Conservation (phyloP, 2,329 filamentous ascomycete species). For the Colletotrichum tropicale region DNA sequence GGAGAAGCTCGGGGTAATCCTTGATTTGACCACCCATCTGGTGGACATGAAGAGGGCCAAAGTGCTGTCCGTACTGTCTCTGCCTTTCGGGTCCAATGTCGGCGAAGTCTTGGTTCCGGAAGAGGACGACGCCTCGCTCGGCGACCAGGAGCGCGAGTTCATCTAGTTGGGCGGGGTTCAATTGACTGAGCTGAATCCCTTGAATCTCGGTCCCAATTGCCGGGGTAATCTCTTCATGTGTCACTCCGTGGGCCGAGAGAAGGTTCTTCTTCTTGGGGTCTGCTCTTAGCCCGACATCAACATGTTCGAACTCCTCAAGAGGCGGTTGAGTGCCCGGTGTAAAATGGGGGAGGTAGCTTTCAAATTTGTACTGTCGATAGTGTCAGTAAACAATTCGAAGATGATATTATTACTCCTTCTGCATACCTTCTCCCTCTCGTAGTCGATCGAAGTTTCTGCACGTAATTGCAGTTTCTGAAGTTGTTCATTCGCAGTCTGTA, state of each 20-base stretch:
- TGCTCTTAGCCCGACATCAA: conserved; percentile 69
- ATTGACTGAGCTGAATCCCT: conserved; percentile 41
- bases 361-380: neutral
- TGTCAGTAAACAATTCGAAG: neutral
- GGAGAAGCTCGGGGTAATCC: neutral
- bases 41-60: neutral
- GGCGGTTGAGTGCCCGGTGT: conserved; percentile 38
- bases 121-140: conserved; percentile 42
- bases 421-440: neutral
- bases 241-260: conserved; percentile 31
- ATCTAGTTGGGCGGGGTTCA: conserved; percentile 42
- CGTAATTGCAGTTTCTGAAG: neutral
- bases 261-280: conserved; percentile 65
- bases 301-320: conserved; percentile 65
- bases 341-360: neutral
- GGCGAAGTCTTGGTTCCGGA: conserved; percentile 34
- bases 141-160: conserved; percentile 44
- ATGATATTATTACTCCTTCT: rapidly evolving
- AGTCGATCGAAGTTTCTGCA: neutral
- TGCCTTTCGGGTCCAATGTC: neutral
- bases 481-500: neutral
- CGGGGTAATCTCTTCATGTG: neutral
- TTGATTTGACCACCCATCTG: neutral
- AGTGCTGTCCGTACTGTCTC: neutral
- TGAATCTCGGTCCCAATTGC: conserved; percentile 45